phyloP scores from a whole-genome alignment of 345 rosid species.

The Hibiscus syriacus region DNA sequence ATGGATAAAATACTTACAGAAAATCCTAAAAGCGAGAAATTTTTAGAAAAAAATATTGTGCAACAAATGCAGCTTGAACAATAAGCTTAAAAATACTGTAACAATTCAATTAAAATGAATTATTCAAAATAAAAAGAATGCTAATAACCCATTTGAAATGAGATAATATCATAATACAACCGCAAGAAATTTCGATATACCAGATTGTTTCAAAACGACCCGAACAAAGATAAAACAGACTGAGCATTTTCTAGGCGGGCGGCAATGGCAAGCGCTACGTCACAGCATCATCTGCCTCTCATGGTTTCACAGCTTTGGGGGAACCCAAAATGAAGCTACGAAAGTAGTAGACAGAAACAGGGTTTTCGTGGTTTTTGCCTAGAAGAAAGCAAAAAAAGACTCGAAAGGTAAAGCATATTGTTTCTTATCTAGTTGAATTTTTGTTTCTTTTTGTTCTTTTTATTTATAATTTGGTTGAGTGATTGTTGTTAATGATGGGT shows the following conservation, averaged over 20 bases:
- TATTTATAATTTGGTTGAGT: not conserved
- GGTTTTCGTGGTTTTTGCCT: slow-evolving; percentile 37
- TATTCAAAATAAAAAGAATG: too few species aligned
- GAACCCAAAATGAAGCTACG: slow-evolving; percentile 28
- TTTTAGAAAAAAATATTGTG: too few species aligned
- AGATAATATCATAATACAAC: not conserved
- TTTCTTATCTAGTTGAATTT: not conserved
- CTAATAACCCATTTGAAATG: too few species aligned
- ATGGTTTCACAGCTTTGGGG: slow-evolving; percentile 37
- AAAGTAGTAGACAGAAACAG: slow-evolving; percentile 32
- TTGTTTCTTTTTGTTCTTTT: too few species aligned
- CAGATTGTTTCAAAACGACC: too few species aligned
- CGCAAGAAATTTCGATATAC: too few species aligned
- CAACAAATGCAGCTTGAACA: too few species aligned
- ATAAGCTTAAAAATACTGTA: too few species aligned
- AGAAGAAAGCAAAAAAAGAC: slow-evolving; percentile 73
- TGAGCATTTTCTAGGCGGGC: not conserved
- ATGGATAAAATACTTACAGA: too few species aligned
- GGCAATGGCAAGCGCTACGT: too few species aligned
- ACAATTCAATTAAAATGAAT: too few species aligned
- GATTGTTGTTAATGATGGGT: slow-evolving; percentile 7
- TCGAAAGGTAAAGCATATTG: slow-evolving; percentile 45
- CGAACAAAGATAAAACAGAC: not conserved
- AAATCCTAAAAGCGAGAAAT: too few species aligned
- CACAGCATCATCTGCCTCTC: slow-evolving; percentile 52